Evolutionary conservation across 306 rosid species (phyloP).

Genomic region (Dryas octopetala): DNA sequence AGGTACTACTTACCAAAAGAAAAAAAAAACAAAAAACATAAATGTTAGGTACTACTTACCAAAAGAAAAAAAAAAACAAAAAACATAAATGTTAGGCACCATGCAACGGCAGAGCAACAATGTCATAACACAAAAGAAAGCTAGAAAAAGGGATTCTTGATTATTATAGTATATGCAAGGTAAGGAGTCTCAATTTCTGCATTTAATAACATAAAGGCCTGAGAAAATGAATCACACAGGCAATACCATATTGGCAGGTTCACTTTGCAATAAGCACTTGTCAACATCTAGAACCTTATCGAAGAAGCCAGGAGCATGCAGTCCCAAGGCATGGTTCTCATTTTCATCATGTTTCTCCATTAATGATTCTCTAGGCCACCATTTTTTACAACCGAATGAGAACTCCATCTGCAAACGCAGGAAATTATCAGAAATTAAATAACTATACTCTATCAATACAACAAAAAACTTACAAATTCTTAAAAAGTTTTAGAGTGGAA

Average conservation of each 20-base stretch:
- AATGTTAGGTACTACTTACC: neutral
- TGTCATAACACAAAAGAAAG: neutral
- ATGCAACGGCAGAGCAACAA: neutral
- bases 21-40: too few species aligned
- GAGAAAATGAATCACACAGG: neutral
- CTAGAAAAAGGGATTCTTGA: neutral
- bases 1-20: too few species aligned
- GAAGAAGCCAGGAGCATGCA: slow-evolving; percentile 61
- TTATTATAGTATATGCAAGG: neutral
- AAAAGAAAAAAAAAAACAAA: too few species aligned
- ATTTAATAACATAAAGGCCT: neutral
- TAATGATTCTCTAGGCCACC: slow-evolving; percentile 67
- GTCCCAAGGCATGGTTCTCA: slow-evolving; percentile 61
- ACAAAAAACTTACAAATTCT: neutral
- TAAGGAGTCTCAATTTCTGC: neutral
- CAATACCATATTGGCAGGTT: slow-evolving; percentile 74
- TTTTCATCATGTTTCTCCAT: slow-evolving; percentile 43
- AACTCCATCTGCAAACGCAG: slow-evolving; percentile 78
- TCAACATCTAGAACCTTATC: slow-evolving; percentile 74
- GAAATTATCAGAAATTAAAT: slow-evolving; percentile 15
- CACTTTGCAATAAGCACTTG: slow-evolving; percentile 75
- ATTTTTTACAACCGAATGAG: slow-evolving; percentile 77
- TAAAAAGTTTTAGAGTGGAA: neutral
- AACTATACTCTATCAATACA: neutral
- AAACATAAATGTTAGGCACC: neutral